A percentile compares a stretch with the other conserved stretches of the same genome.
Evolutionary conservation across 371 early-diverging fungal species (phyloP).

Genomic region (Syncephalastrum racemosum): DNA sequence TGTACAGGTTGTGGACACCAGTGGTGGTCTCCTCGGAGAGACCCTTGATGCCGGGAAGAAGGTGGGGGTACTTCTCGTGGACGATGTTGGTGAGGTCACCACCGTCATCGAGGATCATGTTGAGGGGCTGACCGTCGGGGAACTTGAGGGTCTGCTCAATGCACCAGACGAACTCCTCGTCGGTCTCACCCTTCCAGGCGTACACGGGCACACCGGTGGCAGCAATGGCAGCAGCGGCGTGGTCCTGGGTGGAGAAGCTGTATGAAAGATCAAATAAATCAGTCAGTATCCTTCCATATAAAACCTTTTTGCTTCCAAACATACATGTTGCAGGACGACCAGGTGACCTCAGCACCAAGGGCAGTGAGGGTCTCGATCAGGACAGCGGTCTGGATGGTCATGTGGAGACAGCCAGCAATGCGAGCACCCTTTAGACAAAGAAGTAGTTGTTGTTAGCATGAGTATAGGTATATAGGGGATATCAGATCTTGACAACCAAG

Average conservation of each 20-base stretch:
- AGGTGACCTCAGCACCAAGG: slow-evolving; percentile 97
- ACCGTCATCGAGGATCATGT: slow-evolving; percentile 99
- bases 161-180: slow-evolving; percentile 99
- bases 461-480: too few relatives aligned
- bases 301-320: slow-evolving; percentile 5
- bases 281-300: background rate
- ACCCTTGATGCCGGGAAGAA: slow-evolving; percentile 81
- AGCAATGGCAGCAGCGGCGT: slow-evolving; percentile 89
- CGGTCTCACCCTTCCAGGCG: slow-evolving; percentile 98
- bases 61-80: slow-evolving; percentile 94
- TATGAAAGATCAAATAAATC: slow-evolving; percentile 1
- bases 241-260: slow-evolving; percentile 97
- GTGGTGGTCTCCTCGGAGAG: slow-evolving; percentile 99
- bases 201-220: slow-evolving; percentile 82
- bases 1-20: slow-evolving; percentile 98
- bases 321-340: slow-evolving; percentile 98
- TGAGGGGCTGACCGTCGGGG: slow-evolving; percentile 93
- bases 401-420: slow-evolving; percentile 98
- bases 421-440: slow-evolving; percentile 75
- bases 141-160: slow-evolving; percentile 96
- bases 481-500: background rate
- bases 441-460: too few relatives aligned
- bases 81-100: slow-evolving; percentile 97
- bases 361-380: slow-evolving; percentile 95
- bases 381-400: slow-evolving; percentile 97